phyloP scores from a whole-genome alignment of 2,329 filamentous ascomycete genomes.

The Colletotrichum limetticola region DNA sequence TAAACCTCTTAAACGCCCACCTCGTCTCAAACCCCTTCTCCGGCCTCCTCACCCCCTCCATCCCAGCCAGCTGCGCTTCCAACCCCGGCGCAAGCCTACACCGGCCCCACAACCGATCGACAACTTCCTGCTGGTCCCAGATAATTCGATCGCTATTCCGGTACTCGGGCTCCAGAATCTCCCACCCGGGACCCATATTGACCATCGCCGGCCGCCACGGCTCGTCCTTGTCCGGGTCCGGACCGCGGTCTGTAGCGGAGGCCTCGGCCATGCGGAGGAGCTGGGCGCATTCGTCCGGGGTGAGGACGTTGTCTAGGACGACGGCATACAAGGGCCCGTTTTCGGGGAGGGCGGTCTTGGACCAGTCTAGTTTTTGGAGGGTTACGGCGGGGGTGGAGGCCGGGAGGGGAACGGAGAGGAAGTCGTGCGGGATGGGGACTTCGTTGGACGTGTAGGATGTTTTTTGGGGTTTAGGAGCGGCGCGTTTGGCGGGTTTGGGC shows the following conservation, averaged over 20 bases:
- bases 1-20: constrained; percentile 65
- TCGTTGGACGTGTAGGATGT: constrained; percentile 45
- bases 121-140: constrained; percentile 73
- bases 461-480: background rate
- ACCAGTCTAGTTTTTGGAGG: constrained; percentile 62
- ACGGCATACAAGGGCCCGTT: constrained; percentile 66
- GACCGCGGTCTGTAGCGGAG: constrained; percentile 55
- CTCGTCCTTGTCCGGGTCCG: constrained; percentile 39
- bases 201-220: constrained; percentile 77
- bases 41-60: constrained; percentile 41
- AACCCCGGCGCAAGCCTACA: constrained; percentile 57
- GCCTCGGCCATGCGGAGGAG: constrained; percentile 64
- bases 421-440: constrained; percentile 52
- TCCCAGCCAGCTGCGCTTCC: constrained; percentile 48
- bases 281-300: constrained; percentile 65
- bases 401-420: constrained; percentile 53
- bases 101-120: constrained; percentile 71
- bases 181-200: constrained; percentile 70
- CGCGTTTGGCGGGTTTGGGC: constrained; percentile 6
- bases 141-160: constrained; percentile 82
- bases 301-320: constrained; percentile 69
- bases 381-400: constrained; percentile 50
- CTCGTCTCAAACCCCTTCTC: background rate
- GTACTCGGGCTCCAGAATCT: constrained; percentile 66
- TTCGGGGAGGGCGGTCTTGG: constrained; percentile 56